Percentiles rank a stretch among this genome's conserved stretches.
Evolutionary conservation across 2,329 filamentous ascomycete species (phyloP).

Genomic region (Capronia americana): DNA sequence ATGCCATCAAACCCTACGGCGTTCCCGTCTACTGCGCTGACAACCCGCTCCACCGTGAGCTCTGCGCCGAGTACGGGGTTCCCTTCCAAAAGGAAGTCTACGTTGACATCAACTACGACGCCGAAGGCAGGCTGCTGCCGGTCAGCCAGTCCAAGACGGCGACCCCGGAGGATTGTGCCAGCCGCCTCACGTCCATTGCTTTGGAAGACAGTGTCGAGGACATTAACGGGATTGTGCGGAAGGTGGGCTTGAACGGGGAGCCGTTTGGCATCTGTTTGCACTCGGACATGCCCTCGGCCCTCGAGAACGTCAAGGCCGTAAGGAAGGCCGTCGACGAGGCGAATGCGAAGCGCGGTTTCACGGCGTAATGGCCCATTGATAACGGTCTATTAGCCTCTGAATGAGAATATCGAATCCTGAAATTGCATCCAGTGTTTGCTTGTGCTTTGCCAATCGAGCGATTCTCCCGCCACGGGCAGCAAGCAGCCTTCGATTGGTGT

Average conservation of each 20-base stretch:
- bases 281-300: constrained; percentile 43
- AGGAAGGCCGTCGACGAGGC: constrained; percentile 42
- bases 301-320: constrained; percentile 41
- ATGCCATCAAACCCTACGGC: constrained; percentile 48
- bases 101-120: constrained; percentile 62
- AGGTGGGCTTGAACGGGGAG: constrained; percentile 38
- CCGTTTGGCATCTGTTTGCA: constrained; percentile 44
- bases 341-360: constrained; percentile 11
- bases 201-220: constrained; percentile 33
- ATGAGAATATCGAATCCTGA: background rate
- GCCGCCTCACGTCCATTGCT: background rate
- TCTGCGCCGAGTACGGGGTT: constrained; percentile 58
- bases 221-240: constrained; percentile 33
- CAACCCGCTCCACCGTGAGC: constrained; percentile 59
- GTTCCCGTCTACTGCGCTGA: constrained; percentile 60
- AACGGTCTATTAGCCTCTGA: background rate
- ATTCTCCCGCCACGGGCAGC: background rate
- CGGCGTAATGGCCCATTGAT: background rate
- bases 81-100: constrained; percentile 62
- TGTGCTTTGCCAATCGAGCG: background rate
- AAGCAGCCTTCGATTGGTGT: background rate
- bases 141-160: background rate
- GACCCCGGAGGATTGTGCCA: background rate
- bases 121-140: constrained; percentile 54
- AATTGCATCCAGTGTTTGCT: background rate